These are phyloP conservation scores for Allium fistulosum DNA, from an alignment of 106 monocot species.

Conservation along the genomic window DNA sequence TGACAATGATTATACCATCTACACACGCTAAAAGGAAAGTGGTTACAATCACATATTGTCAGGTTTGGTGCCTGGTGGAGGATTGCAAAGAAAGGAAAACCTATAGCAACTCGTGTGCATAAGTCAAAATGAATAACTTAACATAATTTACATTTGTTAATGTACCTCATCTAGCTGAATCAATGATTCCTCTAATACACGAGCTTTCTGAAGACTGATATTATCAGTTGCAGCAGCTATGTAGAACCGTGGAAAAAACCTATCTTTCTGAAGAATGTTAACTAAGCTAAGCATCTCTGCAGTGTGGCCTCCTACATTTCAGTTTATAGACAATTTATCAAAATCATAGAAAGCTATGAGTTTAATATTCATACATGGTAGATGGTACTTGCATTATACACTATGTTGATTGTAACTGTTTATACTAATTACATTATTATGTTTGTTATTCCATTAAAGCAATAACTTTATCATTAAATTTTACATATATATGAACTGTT, in stretches of 20 bases:
- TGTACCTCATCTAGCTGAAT: slow-evolving; percentile 25
- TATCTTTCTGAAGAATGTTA: slow-evolving; percentile 59
- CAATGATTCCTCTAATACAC: slow-evolving; percentile 55
- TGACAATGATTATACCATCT: too few species aligned
- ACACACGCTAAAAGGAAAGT: too few species aligned
- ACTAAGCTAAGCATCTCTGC: slow-evolving; percentile 89
- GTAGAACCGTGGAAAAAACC: slow-evolving; percentile 59
- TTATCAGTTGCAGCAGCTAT: slow-evolving; percentile 73
- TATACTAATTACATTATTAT: neutral
- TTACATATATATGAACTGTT: neutral
- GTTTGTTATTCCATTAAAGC: neutral
- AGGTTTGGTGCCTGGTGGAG: too few species aligned
- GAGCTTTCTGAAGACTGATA: slow-evolving; percentile 92
- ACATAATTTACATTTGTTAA: neutral
- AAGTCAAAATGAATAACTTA: too few species aligned
- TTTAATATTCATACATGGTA: neutral
- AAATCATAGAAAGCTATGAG: neutral
- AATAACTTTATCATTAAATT: neutral
- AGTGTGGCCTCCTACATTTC: slow-evolving; percentile 72
- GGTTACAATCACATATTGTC: too few species aligned
- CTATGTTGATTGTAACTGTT: neutral
- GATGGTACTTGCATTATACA: too few species aligned
- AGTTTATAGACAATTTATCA: neutral
- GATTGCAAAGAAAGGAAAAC: too few species aligned
- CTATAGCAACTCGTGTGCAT: too few species aligned